Evolutionary conservation across 2,329 filamentous ascomycete genomes (phyloP).

Genomic region (Cladosporium sp.): DNA sequence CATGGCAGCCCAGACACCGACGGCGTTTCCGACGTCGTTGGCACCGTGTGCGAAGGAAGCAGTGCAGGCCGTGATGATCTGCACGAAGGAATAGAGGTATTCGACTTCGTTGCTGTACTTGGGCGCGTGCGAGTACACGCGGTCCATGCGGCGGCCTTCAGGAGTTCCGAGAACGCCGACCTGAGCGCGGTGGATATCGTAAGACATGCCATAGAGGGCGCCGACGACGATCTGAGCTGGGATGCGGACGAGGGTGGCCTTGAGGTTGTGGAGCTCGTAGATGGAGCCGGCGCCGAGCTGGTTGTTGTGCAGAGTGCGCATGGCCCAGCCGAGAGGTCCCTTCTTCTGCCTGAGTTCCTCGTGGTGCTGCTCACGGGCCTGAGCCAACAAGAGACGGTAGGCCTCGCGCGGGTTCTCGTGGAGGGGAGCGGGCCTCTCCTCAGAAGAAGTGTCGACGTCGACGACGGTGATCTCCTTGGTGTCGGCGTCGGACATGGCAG

Average conservation of each 20-base stretch:
- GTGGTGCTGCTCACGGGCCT: slow-evolving; percentile 54
- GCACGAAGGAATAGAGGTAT: slow-evolving; percentile 60
- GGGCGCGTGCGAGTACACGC: slow-evolving; percentile 50
- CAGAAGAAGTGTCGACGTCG: slow-evolving; percentile 4
- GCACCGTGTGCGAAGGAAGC: slow-evolving; percentile 66
- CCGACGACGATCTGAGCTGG: slow-evolving; percentile 61
- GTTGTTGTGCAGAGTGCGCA: slow-evolving; percentile 72
- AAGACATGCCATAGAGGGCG: slow-evolving; percentile 67
- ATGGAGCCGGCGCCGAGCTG: slow-evolving; percentile 67
- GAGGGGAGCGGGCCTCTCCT: not conserved
- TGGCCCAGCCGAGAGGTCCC: slow-evolving; percentile 75
- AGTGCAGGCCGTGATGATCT: slow-evolving; percentile 62
- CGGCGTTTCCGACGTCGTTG: slow-evolving; percentile 60
- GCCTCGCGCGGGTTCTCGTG: slow-evolving; percentile 27
- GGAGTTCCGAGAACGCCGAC: slow-evolving; percentile 64
- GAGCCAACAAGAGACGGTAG: slow-evolving; percentile 57
- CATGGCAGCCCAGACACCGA: slow-evolving; percentile 58
- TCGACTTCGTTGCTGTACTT: slow-evolving; percentile 60
- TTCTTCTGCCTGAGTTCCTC: slow-evolving; percentile 55
- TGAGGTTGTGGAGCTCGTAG: slow-evolving; percentile 68
- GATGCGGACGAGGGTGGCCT: slow-evolving; percentile 55
- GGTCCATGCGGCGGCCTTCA: slow-evolving; percentile 62
- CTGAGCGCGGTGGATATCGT: slow-evolving; percentile 76
- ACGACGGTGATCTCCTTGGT: slow-evolving; percentile 8
- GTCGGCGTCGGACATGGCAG: slow-evolving; percentile 4